phyloP scores from a whole-genome alignment of 108 stramenopile species.

The Hondaea fermentalgiana region DNA sequence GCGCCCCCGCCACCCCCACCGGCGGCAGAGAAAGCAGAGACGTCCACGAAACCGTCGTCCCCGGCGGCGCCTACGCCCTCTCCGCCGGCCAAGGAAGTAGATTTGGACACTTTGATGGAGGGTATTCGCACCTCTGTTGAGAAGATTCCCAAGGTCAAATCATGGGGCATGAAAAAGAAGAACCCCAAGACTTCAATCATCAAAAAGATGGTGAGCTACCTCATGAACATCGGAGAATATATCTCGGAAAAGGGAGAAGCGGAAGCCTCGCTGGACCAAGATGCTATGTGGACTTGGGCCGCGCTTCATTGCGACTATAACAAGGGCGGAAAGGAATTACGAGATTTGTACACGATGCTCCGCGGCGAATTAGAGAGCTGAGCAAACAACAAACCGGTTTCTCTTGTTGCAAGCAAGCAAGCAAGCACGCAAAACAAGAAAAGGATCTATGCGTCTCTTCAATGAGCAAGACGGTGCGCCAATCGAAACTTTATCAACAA shows the following conservation, averaged over 20 bases:
- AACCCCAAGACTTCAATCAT: background rate
- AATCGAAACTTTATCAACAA: too few species aligned
- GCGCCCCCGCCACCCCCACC: background rate
- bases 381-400: background rate
- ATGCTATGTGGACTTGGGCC: background rate
- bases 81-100: background rate
- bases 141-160: constrained; percentile 6
- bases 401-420: too few species aligned
- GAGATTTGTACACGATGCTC: background rate
- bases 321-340: background rate
- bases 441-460: too few species aligned
- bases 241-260: background rate
- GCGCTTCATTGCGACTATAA: background rate
- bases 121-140: background rate
- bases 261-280: background rate
- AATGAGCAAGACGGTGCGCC: too few species aligned
- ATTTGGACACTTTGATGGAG: background rate
- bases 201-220: background rate
- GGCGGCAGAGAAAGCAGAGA: background rate
- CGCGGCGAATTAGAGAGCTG: background rate
- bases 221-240: background rate
- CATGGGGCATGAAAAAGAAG: background rate
- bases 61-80: background rate
- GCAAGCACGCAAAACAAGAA: too few species aligned
- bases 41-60: background rate